Evolutionary conservation across 2,329 filamentous ascomycete genomes (phyloP), one percentile per base, ranked within the genome.

Genomic region (Sarocladium kiliense): DNA sequence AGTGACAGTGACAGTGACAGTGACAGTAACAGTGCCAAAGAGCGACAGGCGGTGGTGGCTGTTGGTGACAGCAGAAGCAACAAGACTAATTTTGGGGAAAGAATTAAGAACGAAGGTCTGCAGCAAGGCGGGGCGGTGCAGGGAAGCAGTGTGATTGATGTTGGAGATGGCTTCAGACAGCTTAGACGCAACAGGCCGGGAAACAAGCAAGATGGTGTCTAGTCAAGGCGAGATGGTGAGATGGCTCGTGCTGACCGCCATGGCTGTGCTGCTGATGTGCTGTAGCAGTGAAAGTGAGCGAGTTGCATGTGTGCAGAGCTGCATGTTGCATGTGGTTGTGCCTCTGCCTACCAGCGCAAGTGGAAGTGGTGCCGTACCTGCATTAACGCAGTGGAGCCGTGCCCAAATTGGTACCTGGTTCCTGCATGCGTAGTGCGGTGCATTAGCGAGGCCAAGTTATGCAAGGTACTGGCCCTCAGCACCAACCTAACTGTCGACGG

Each of bases 371-470:
- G 47, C 47, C n/a, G 47, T 51, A 34, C 47, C 47, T 51, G 47
- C 47, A 51, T 51, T 36, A 51, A 34, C 14, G 6, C 30, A 18
- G 3, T 51, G n/a, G 27, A 23, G 47, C 47, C 47, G 21, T 34
- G n/a, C 47, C 47, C 19, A 36, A 36, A 51, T 6, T 23, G 47
- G 47, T 9, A 51, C 47, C n/a, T 34, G 27, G 47, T 51, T 36
- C 47, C 47, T 51, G 47, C 27, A 51, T 11, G 12, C 14, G 6
- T 32, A 11, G 10, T 9, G 42, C 25, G 16, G 23, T 51, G 47
- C 47, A 51, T 51, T 51, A 51, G 47, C 47, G 47, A 51, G 3
- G 3, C 10, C 30, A n/a, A 51, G 47, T 51, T 51, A 51, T 51
- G 47, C 47, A 51, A 51, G 47, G 47, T 51, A 51, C 44, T 18